Base-by-base conservation (phyloP, 208 protist genomes). In the Wallacemonas sp. region DNA sequence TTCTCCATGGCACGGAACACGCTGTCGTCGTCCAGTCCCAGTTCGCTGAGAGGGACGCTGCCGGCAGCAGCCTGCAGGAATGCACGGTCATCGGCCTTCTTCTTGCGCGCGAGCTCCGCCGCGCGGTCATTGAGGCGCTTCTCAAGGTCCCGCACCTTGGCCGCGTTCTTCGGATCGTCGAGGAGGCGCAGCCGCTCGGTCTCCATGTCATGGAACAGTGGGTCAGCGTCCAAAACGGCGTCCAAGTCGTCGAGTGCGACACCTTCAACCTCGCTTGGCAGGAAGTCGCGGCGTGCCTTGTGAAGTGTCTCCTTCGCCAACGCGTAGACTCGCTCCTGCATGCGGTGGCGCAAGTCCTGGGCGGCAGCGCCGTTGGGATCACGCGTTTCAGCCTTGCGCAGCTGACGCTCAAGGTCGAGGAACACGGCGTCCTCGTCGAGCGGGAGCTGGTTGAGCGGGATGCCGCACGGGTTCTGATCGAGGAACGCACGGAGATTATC, bases 341-440 rank as follows among this genome's bases (percentile, higher is more conserved):
- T 61, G 19, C 26, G 17, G 24, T 80, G 57, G 44, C 78, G 63
- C 56, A 65, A 39, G 38, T 74, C 67, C 44, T 44, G 21, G 14
- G 71, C 61, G 2, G 61, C 39, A 11, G 36, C 47, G n/a, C 55
- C 61, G 68, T 76, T 36, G 3, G 52, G 48, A 29, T 61, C 44
- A 17, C 56, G 46, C 62, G 36, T 41, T 32, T 47, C 32, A 26
- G 76, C 48, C 34, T 52, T 34, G 0, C 64, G 61, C 34, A 64
- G 65, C 54, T 74, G 11, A 8, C 61, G 33, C 70, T 78, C 70
- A 34, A 75, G 27, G 5, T 46, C 66, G 2, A 48, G 5, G 49
- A 85, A 88, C 14, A 43, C 2, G 0, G 69, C 38, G 47, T 89
- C 80, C 2, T 71, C 62, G 36, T 85, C 66, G 1, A 89, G 66